These are phyloP conservation scores for Forsythia viridissima DNA, from an alignment of 257 asterid genomes.

Conservation along the genomic window DNA sequence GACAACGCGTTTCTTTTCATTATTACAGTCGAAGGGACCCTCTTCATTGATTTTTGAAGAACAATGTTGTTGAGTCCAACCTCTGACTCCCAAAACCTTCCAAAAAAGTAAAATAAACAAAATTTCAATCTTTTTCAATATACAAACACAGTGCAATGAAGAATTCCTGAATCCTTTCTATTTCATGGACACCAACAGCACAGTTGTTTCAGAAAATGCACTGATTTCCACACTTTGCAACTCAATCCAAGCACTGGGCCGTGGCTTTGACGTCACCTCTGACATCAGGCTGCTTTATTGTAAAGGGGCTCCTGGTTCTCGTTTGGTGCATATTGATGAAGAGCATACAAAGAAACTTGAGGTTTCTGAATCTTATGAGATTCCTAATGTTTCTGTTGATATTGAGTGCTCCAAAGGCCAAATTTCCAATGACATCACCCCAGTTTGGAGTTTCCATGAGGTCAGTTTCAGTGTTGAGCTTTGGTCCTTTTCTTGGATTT, in stretches of 20 bases:
- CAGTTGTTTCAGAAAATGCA: slow-evolving; percentile 45
- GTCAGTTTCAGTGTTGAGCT: slow-evolving; percentile 27
- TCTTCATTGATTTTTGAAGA: neutral
- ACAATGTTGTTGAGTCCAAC: slow-evolving; percentile 49
- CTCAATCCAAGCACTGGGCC: slow-evolving; percentile 95
- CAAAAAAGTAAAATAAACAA: slow-evolving; percentile 10
- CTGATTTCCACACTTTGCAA: slow-evolving; percentile 72
- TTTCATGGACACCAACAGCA: slow-evolving; percentile 35
- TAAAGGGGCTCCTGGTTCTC: slow-evolving; percentile 87
- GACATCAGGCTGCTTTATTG: slow-evolving; percentile 93
- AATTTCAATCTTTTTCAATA: slow-evolving; percentile 30
- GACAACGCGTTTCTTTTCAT: slow-evolving; percentile 56
- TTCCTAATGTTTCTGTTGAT: slow-evolving; percentile 84
- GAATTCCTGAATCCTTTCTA: slow-evolving; percentile 25
- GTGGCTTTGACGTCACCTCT: slow-evolving; percentile 97
- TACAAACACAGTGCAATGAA: slow-evolving; percentile 14
- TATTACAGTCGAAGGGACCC: slow-evolving; percentile 44
- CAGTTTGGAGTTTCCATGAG: slow-evolving; percentile 79
- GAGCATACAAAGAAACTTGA: slow-evolving; percentile 49
- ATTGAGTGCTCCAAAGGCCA: slow-evolving; percentile 54
- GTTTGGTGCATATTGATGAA: slow-evolving; percentile 71
- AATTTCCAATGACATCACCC: slow-evolving; percentile 53
- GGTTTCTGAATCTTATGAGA: slow-evolving; percentile 50
- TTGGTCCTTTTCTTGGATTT: neutral
- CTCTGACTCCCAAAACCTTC: slow-evolving; percentile 72